Conservation (phyloP, 75 land plant genomes). For the Cryptomeria japonica region DNA sequence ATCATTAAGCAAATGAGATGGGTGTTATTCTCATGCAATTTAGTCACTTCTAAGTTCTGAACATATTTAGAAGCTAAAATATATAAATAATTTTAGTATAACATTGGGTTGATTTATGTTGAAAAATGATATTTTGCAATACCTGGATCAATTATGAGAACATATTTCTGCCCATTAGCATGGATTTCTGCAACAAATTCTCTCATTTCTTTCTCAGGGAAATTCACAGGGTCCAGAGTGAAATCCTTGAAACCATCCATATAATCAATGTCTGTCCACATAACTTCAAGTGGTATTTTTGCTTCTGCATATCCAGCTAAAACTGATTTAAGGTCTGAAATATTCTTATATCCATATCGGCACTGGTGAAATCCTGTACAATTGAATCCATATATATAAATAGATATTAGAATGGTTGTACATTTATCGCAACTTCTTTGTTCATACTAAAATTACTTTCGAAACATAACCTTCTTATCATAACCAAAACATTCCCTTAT, state of each 20-base stretch:
- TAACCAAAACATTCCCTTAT: neutral
- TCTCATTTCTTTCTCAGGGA: conserved; percentile 21
- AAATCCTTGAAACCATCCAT: conserved; percentile 42
- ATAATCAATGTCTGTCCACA: conserved; percentile 46
- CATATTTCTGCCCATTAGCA: conserved; percentile 34
- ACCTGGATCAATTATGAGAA: conserved; percentile 43
- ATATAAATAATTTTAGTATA: neutral
- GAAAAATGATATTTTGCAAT: neutral
- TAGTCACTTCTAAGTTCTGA: neutral
- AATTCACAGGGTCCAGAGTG: conserved; percentile 33
- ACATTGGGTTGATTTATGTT: too few relatives aligned
- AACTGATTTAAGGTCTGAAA: conserved; percentile 21
- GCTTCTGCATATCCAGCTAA: conserved; percentile 24
- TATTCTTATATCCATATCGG: conserved; percentile 34
- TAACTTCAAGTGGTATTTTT: conserved; percentile 39
- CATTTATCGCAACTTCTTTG: neutral
- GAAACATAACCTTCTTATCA: neutral
- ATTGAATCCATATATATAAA: neutral
- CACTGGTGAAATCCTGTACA: conserved; percentile 41
- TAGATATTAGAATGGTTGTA: conserved; percentile 3
- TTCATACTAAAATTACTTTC: neutral
- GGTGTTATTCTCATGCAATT: neutral
- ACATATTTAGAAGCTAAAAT: neutral
- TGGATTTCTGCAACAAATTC: conserved; percentile 32
- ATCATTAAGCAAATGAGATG: neutral